Evolutionary conservation across 2,329 filamentous ascomycete species (phyloP).

Genomic region (Calonectria montana): DNA sequence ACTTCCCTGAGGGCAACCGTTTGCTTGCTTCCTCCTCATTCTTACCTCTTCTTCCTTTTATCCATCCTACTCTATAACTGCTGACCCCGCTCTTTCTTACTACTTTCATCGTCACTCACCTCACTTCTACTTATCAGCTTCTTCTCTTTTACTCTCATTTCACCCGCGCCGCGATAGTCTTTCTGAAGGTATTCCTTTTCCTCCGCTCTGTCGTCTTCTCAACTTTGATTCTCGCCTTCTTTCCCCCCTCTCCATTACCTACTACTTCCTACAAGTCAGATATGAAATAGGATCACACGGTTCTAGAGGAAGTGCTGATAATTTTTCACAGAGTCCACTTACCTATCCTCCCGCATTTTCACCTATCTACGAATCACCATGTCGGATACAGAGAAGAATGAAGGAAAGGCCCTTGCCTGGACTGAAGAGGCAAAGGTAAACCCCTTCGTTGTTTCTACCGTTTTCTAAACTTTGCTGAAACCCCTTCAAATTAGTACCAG

Average conservation of each 20-base stretch:
- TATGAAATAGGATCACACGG: no score
- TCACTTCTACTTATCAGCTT: background rate
- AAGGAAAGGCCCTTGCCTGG: conserved; percentile 45
- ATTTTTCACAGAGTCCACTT: background rate
- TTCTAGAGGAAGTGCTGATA: background rate
- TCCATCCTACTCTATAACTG: background rate
- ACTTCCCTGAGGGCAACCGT: background rate
- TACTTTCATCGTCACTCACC: background rate
- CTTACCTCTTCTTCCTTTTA: background rate
- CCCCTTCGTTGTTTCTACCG: background rate
- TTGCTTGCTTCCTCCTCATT: background rate
- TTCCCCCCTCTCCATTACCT: background rate
- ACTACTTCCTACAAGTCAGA: background rate
- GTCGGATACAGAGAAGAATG: conserved; percentile 37
- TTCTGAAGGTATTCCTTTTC: background rate
- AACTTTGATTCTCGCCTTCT: background rate
- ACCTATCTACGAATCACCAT: conserved; percentile 30
- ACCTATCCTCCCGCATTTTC: background rate
- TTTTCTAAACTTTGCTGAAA: background rate
- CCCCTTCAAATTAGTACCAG: conserved; percentile 42
- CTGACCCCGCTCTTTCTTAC: background rate
- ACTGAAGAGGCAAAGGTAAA: conserved; percentile 52
- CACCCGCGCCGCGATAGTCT: background rate
- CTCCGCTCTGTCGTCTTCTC: background rate
- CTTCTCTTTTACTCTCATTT: background rate